Evolutionary conservation across 106 monocot genomes (phyloP), one percentile per base, ranked within the genome.

Genomic region (Amphibolis antarctica): DNA sequence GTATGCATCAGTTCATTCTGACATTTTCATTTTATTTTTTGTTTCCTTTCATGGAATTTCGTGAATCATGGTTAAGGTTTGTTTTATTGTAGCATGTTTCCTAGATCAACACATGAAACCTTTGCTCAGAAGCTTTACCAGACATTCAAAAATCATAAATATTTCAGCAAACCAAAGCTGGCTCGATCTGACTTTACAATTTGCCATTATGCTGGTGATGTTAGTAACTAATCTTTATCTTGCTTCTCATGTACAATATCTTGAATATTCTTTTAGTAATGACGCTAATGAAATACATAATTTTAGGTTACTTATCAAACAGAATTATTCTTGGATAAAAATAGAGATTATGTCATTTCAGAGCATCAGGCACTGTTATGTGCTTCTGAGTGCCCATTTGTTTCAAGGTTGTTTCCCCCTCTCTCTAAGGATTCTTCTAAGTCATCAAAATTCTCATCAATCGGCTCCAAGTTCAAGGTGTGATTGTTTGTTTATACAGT

Each of bases 261-360:
- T 57, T 57, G 15, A 11, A 57, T 13, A 10, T 26, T 57, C 57
- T 15, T 30, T 49, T 36, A 1, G 26, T 48, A 29, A 10, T 25
- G 22, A 45, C 27, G 18, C 17, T 25, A 46, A 46, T 10, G 19
- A 47, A 28, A 23, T 30, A 50, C 30, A 3, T 20, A 22, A 42
- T 53, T 79, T 60, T 73, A 91, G 90, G 90, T 91, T 29, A 86
- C 82, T 21, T 91, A 91, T 75, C 90, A 91, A 52, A 91, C 90
- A 46, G 64, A 63, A 10, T 25, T 64, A 23, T 72, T 72, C 65
- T 72, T 72, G 56, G 72, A 72, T 1, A 72, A 72, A 28, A 72
- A 72, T 29, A 72, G 65, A 56, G 72, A 72, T 57, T 72, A 65
- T 65, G 72, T 72, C 31, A 46, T 72, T 72, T 12, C 64, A 46